Conservation (phyloP, 441 rosid genomes). For the Syzygium syzygioides region DNA sequence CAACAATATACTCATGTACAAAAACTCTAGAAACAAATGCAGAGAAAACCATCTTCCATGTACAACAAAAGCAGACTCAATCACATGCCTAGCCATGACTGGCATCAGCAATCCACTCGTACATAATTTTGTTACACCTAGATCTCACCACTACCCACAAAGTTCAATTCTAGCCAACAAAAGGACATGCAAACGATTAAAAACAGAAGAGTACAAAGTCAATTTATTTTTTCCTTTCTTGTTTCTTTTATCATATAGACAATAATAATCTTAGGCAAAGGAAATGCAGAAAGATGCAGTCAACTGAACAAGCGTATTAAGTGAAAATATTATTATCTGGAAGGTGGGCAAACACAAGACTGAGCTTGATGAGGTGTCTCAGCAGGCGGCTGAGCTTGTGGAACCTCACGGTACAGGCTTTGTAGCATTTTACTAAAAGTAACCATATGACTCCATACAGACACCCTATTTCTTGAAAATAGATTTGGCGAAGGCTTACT, state of each 20-base stretch:
- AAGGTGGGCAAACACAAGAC: not conserved
- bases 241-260: not conserved
- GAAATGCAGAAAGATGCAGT: not conserved
- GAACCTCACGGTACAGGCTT: not conserved
- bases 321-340: not conserved
- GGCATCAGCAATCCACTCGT: not conserved
- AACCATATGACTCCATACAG: not conserved
- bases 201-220: not conserved
- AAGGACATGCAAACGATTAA: not conserved
- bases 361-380: not conserved
- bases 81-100: not conserved
- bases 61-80: not conserved
- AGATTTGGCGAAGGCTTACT: conserved; percentile 32
- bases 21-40: not conserved
- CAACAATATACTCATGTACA: not conserved
- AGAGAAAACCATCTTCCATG: not conserved
- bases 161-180: not conserved
- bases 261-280: not conserved
- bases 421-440: not conserved
- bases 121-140: not conserved
- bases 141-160: not conserved
- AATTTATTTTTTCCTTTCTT: not conserved
- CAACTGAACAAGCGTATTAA: not conserved
- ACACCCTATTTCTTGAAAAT: not conserved
- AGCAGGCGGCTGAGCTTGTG: not conserved